These are phyloP conservation scores for Daldinia loculata DNA, from an alignment of 495 filamentous ascomycete species.

Conservation along the genomic window DNA sequence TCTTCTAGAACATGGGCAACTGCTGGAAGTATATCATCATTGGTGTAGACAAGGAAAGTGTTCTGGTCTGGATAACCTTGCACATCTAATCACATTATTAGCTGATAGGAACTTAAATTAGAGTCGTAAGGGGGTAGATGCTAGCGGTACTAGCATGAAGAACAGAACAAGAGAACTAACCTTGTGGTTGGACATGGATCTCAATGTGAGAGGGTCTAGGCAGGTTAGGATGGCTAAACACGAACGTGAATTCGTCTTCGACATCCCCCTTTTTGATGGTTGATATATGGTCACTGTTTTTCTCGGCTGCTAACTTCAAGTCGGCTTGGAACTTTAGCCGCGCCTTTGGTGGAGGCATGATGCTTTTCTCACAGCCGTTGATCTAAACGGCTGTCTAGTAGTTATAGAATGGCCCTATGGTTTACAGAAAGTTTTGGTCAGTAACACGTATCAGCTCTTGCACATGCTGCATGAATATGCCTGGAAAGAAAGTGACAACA, in stretches of 20 bases:
- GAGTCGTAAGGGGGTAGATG: background rate
- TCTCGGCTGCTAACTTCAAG: slow-evolving; percentile 31
- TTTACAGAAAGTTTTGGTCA: background rate
- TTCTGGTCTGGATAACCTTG: slow-evolving; percentile 44
- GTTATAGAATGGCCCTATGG: background rate
- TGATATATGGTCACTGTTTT: slow-evolving; percentile 17
- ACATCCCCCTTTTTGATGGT: slow-evolving; percentile 65
- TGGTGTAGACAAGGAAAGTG: slow-evolving; percentile 50
- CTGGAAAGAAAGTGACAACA: background rate
- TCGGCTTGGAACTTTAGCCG: slow-evolving; percentile 29
- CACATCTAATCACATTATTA: slow-evolving; percentile 40
- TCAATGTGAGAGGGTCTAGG: slow-evolving; percentile 48
- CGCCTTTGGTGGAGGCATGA: slow-evolving; percentile 19
- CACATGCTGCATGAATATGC: background rate
- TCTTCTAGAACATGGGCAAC: slow-evolving; percentile 42
- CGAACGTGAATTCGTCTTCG: slow-evolving; percentile 70
- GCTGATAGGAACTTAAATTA: background rate
- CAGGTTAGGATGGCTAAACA: slow-evolving; percentile 47
- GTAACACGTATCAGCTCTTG: background rate
- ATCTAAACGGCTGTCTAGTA: background rate
- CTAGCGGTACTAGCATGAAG: background rate
- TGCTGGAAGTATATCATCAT: slow-evolving; percentile 44
- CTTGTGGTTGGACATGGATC: slow-evolving; percentile 63
- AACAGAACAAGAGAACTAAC: slow-evolving; percentile 48
- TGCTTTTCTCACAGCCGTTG: background rate